Evolutionary conservation across 1,139 yeast species (phyloP), one percentile per base, ranked within the genome.

Genomic region (Kodamaea suecica): DNA sequence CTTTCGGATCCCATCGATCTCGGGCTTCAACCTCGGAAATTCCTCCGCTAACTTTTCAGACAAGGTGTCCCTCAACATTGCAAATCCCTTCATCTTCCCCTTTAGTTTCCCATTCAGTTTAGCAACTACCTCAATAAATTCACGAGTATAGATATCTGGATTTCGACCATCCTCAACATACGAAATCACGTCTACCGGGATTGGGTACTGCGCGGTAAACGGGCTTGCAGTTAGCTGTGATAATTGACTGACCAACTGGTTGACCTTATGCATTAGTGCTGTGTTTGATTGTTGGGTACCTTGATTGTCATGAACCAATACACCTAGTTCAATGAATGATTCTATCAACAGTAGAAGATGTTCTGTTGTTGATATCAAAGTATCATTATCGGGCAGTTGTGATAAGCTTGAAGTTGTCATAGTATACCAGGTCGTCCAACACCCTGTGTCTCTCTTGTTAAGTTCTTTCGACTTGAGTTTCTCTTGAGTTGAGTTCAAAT

Each of bases 71-170:
- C 87, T 68, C 38, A 83, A 62, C 37, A 70, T 69, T 17, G 57
- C 66, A 51, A 82, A 72, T 0, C 83, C 88, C 29, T 63, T 51
- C 71, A 80, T 79, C 57, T 86, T 86, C 7, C 97, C 98, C 53
- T 88, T 78, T 41, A 92, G 69, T 44, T 83, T 77, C 50, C 95
- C 97, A 56, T 92, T 92, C 41, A 88, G 81, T 49, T 86, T 82
- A 19, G 90, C 82, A 14, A 92, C 84, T 29, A 92, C 86, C 57
- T 92, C 98, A 8, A 90, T 87, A 61, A 92, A 92, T 60, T 94
- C 98, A 54, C 98, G 73, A 0, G 97, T 88, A 58, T 92, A 92
- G 31, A 92, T 90, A 54, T 92, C 97, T 0, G 99, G 98, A 53
- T 92, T 92, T 46, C 98, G 70, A 2, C 98, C 98, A 50, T 88